These are phyloP conservation scores for Geranomyces variabilis DNA, from an alignment of 192 early-diverging fungal species.

Conservation along the genomic window DNA sequence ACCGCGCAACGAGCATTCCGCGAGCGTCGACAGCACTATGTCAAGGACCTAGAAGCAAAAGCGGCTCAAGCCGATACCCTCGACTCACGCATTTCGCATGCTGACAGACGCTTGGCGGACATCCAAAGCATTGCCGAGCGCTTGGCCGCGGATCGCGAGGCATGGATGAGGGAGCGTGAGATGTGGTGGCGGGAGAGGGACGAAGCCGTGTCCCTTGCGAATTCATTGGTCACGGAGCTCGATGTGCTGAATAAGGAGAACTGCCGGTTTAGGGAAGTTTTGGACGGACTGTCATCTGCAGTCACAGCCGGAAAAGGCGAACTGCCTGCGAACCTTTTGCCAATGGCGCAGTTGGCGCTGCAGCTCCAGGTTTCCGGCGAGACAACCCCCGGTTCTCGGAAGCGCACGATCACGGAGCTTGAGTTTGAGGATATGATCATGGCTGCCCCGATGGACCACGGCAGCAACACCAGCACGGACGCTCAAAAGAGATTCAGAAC, in stretches of 20 bases:
- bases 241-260: slow-evolving; percentile 27
- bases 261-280: slow-evolving; percentile 17
- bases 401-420: not conserved
- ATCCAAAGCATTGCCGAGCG: slow-evolving; percentile 27
- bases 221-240: slow-evolving; percentile 18
- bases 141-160: slow-evolving; percentile 23
- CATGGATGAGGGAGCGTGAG: slow-evolving; percentile 27
- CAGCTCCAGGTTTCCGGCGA: not conserved
- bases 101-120: slow-evolving; percentile 16
- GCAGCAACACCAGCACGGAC: not conserved
- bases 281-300: not conserved
- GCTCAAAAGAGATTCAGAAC: not conserved
- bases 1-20: slow-evolving; percentile 90
- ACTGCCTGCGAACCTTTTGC: too few relatives aligned
- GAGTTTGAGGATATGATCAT: slow-evolving; percentile 5
- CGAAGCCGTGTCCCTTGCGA: slow-evolving; percentile 23
- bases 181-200: slow-evolving; percentile 39
- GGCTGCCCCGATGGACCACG: not conserved
- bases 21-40: slow-evolving; percentile 81
- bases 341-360: not conserved
- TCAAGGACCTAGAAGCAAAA: slow-evolving; percentile 75
- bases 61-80: slow-evolving; percentile 38
- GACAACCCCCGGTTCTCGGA: not conserved
- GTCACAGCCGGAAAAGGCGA: not conserved
- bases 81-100: slow-evolving; percentile 14